These are phyloP conservation scores for Mucor saturninus DNA, from an alignment of 371 early-diverging fungal species.

Conservation along the genomic window DNA sequence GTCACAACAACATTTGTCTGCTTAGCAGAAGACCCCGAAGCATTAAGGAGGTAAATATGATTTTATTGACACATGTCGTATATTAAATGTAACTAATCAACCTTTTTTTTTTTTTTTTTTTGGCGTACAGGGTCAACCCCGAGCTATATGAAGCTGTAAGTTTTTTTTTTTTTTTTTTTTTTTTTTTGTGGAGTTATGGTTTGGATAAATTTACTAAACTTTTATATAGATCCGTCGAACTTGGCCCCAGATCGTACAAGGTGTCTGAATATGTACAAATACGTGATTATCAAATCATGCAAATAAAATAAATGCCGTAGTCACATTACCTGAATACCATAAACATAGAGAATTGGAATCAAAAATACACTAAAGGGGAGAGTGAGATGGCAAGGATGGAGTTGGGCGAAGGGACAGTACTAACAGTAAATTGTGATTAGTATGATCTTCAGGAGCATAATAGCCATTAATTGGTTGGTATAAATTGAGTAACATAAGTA, in stretches of 20 bases:
- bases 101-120: background rate
- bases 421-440: too few relatives aligned
- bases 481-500: too few relatives aligned
- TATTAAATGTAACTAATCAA: background rate
- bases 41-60: slow-evolving; percentile 46
- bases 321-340: background rate
- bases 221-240: slow-evolving; percentile 54
- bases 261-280: slow-evolving; percentile 17
- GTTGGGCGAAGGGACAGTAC: too few relatives aligned
- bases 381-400: too few relatives aligned
- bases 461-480: too few relatives aligned
- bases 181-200: background rate
- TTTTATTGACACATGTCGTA: background rate
- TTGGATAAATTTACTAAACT: too few relatives aligned
- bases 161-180: background rate
- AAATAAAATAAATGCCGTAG: background rate
- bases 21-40: slow-evolving; percentile 83
- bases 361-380: too few relatives aligned
- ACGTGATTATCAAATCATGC: background rate
- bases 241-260: slow-evolving; percentile 67
- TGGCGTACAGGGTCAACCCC: slow-evolving; percentile 52
- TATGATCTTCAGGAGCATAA: too few relatives aligned
- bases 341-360: too few relatives aligned
- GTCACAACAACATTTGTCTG: slow-evolving; percentile 84
- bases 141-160: slow-evolving; percentile 59